Evolutionary conservation across 2,329 filamentous ascomycete genomes (phyloP), one percentile per base, ranked within the genome.

Genomic region (Cladosporium sp.): DNA sequence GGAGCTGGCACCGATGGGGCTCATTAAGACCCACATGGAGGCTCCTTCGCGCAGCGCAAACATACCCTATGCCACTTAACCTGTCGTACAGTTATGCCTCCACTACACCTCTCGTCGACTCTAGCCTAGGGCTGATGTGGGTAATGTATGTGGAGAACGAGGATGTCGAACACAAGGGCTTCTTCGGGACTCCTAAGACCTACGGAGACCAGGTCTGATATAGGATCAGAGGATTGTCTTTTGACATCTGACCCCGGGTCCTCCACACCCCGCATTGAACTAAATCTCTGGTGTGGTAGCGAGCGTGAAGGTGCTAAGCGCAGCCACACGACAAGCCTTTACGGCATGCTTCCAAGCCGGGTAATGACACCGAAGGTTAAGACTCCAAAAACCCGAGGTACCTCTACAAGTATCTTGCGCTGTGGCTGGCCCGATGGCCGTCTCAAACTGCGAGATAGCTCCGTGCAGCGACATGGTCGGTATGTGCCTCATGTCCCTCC

Each of bases 211-310:
- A 49, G 32, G 19, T 33, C 35, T 37, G 28, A n/a, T 14, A 49
- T 37, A 11, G 34, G 3, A 37, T 37, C 22, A 28, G 22, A 28
- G 22, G 22, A 28, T 28, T 28, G 22, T 28, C 22, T 14, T 14
- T 38, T 14, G 35, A 13, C 35, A 38, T 14, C n/a, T n/a, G 40
- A 22, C 16, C 31, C 48, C 16, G 48, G 48, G 48, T 50, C 48
- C 48, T 50, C 48, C 48, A 50, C 48, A 50, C 48, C 48, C 48
- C 48, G 48, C 48, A 50, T 19, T 10, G n/a, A 13, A 37, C 22
- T 16, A 14, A 11, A 43, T 10, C 16, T 31, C 14, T 42, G 9
- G 13, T 40, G n/a, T 37, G 48, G 40, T 43, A 50, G 48, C 48
- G 48, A 50, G 40, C 32, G 16, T 18, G 38, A 18, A 28, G 32